Evolutionary conservation across 164 flowering plant species (phyloP).

Genomic region (Vitis rotundifolia): DNA sequence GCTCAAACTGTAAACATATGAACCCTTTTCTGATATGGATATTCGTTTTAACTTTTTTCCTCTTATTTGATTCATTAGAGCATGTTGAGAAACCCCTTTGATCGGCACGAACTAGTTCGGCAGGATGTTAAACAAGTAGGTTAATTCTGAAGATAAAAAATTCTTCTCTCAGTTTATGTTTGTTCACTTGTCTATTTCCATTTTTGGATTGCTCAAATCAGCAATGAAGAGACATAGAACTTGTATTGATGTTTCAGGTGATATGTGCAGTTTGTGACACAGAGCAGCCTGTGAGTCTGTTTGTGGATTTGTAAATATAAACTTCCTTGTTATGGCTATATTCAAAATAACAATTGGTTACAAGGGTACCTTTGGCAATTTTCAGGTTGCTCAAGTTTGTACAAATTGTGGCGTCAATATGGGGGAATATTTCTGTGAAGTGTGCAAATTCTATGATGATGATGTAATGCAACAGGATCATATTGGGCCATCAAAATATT

Average conservation of each 20-base stretch:
- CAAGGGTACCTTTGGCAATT: not conserved
- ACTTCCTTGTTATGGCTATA: constrained; percentile 3
- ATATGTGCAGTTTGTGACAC: constrained; percentile 75
- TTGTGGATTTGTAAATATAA: constrained; percentile 1
- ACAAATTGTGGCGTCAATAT: constrained; percentile 89
- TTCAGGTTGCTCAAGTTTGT: constrained; percentile 70
- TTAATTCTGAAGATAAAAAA: not conserved
- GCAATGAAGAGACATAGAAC: not conserved
- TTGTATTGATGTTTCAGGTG: constrained; percentile 40
- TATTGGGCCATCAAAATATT: not conserved
- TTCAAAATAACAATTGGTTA: not conserved
- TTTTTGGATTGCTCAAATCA: not conserved
- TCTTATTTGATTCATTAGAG: constrained; percentile 35
- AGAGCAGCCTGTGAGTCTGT: constrained; percentile 58
- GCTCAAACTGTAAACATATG: not conserved
- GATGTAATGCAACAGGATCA: constrained; percentile 49
- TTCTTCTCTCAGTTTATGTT: not conserved
- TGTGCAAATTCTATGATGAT: constrained; percentile 93
- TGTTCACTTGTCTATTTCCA: not conserved
- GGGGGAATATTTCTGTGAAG: constrained; percentile 92
- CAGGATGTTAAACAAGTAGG: constrained; percentile 75
- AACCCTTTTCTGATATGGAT: constrained; percentile 5
- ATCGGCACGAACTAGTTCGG: constrained; percentile 80
- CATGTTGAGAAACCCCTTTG: constrained; percentile 44
- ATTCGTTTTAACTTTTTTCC: not conserved